Percentiles rank a stretch among this genome's conserved stretches.
Conservation (phyloP, 2,329 filamentous ascomycete species). For the Stagonosporopsis rhizophila region DNA sequence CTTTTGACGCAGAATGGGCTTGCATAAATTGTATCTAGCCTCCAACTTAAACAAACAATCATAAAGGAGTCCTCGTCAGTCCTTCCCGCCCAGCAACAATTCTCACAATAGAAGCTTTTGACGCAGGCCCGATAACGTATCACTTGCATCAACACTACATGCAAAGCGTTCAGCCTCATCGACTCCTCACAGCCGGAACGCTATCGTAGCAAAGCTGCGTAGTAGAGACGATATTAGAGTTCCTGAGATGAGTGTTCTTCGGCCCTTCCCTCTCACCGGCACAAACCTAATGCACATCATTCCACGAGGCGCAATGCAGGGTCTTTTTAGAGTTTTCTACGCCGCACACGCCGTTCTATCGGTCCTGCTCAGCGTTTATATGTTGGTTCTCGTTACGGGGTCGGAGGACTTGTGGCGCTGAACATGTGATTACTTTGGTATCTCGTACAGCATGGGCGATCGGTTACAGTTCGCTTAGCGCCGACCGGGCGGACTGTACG, state of each 20-base stretch:
- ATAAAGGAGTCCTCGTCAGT: background rate
- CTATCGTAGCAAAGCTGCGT: background rate
- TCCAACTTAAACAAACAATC: background rate
- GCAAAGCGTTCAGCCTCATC: background rate
- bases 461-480: background rate
- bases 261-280: background rate
- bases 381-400: background rate
- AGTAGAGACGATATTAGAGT: background rate
- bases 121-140: background rate
- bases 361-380: background rate
- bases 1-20: background rate
- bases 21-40: background rate
- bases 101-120: background rate
- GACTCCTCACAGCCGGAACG: background rate
- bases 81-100: background rate
- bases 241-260: background rate
- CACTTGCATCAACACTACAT: background rate
- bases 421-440: background rate
- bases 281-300: conserved; percentile 6
- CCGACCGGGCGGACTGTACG: background rate
- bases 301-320: background rate
- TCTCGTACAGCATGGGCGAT: background rate
- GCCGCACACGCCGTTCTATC: background rate
- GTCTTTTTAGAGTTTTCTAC: background rate
- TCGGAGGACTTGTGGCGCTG: background rate